Conservation (phyloP, 176 grass and related monocot genomes). For the Metroxylon sagu region DNA sequence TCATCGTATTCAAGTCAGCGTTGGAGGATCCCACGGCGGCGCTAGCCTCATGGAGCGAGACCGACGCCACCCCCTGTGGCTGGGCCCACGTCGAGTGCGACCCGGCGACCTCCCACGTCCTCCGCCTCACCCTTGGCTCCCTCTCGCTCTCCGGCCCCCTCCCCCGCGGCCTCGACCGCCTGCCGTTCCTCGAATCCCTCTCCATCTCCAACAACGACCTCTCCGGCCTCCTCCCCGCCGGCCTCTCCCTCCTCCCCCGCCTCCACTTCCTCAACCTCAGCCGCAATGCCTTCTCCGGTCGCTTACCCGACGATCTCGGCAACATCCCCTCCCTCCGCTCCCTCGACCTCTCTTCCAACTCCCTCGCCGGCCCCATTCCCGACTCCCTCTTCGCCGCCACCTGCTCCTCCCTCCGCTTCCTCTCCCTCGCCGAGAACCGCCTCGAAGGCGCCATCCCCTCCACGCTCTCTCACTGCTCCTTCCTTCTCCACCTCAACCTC, state of each 20-base stretch:
- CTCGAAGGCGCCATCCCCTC: constrained; percentile 54
- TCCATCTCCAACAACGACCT: constrained; percentile 68
- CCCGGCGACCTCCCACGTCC: constrained; percentile 61
- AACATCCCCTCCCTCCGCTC: constrained; percentile 34
- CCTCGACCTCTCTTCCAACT: constrained; percentile 66
- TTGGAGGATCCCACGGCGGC: constrained; percentile 45
- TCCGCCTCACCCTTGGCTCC: constrained; percentile 48
- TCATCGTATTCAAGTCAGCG: constrained; percentile 69
- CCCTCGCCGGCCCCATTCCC: constrained; percentile 57
- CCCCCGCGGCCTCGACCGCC: constrained; percentile 72
- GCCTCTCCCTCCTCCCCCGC: constrained; percentile 51
- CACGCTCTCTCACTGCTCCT: constrained; percentile 24
- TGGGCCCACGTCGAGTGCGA: constrained; percentile 83
- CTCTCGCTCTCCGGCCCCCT: constrained; percentile 62
- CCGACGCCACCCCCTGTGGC: constrained; percentile 59
- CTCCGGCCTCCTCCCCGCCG: constrained; percentile 50
- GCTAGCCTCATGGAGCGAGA: constrained; percentile 65
- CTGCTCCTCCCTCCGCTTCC: constrained; percentile 40
- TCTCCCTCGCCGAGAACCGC: constrained; percentile 52
- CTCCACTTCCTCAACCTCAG: constrained; percentile 79
- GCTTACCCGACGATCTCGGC: constrained; percentile 55
- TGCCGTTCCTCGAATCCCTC: constrained; percentile 51
- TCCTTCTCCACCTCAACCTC: constrained; percentile 75
- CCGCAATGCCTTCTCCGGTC: constrained; percentile 58
- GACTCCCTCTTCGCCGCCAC: constrained; percentile 16